Percentiles rank a stretch among this genome's conserved stretches.
These are phyloP conservation scores for Aspergillus avenaceus DNA, from an alignment of 495 filamentous ascomycete species.

Conservation along the genomic window DNA sequence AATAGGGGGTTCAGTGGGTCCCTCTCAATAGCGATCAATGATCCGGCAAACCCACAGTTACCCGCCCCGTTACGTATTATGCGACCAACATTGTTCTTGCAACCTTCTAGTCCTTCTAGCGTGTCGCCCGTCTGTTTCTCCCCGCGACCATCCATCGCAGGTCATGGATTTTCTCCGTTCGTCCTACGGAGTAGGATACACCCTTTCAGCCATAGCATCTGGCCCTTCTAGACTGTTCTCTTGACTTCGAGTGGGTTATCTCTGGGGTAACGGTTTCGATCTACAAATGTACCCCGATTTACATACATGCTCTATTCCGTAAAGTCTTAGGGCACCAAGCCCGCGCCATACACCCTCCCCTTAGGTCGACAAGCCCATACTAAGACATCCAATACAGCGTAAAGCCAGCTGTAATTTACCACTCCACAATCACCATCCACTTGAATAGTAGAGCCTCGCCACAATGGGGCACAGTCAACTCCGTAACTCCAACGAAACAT, in stretches of 20 bases:
- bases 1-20: constrained; percentile 14
- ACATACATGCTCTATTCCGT: neutral
- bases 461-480: constrained; percentile 7
- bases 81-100: constrained; percentile 29
- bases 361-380: neutral
- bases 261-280: neutral
- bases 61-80: constrained; percentile 35
- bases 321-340: neutral
- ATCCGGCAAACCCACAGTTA: constrained; percentile 21
- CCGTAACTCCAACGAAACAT: neutral
- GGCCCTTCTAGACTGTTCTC: constrained; percentile 5
- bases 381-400: neutral
- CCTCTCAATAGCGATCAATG: constrained; percentile 15
- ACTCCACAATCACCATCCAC: neutral
- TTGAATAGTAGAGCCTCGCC: constrained; percentile 7
- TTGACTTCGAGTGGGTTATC: neutral
- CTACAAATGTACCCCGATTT: neutral
- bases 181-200: constrained; percentile 5
- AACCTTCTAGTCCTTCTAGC: constrained; percentile 37
- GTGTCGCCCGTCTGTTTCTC: constrained; percentile 8
- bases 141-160: constrained; percentile 9
- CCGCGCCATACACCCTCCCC: neutral
- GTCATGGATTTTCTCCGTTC: neutral
- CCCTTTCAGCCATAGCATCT: neutral
- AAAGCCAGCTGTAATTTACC: neutral